Base-by-base conservation (phyloP, 192 early-diverging fungal genomes). In the Coemansia sp. region DNA sequence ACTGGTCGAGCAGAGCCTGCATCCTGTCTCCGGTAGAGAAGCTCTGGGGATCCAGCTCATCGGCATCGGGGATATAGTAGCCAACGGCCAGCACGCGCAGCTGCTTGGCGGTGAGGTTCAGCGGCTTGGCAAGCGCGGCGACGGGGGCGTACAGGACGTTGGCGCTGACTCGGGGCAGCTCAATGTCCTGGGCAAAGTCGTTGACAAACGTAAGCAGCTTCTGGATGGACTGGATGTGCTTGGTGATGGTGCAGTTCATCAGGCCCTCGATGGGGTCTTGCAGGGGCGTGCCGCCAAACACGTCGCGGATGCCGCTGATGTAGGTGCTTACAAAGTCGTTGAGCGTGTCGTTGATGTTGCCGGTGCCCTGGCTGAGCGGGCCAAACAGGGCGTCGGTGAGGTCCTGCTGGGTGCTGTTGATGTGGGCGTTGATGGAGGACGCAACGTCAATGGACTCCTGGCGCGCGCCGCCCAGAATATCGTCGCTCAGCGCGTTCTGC, bases 241-340 rank as follows among this genome's bases (percentile, higher is more conserved):
- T 67, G 23, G 72, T 70, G 50, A 80, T 43, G 19, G 78, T 70
- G 42, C 78, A 80, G 61, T 80, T 80, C 38, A 80, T 63, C 2
- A 80, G 40, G 18, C 72, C 78, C 58, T 74, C 67, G 39, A 74
- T 65, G 0, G 71, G 59, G 6, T 60, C 19, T 20, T 65, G 42
- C 3, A 80, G 55, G 4, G 61, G 61, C 0, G 60, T 80, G 42
- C 58, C 63, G 19, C 59, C 57, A 62, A 80, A 80, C 2, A 70
- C 59, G 1, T 51, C 47, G 33, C 62, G 59, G 6, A 80, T 63
- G 7, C 62, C 64, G 38, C 30, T 41, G 28, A 66, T 73, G 28
- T 73, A 74, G 1, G 50, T 68, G 26, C 14, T 30, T 19, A 80
- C 42, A 52, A 80, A 66, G 9, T 61, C 52, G 20, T 70, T 68